phyloP scores from a whole-genome alignment of 495 filamentous ascomycete genomes.

The Hypoxylon trugodes region DNA sequence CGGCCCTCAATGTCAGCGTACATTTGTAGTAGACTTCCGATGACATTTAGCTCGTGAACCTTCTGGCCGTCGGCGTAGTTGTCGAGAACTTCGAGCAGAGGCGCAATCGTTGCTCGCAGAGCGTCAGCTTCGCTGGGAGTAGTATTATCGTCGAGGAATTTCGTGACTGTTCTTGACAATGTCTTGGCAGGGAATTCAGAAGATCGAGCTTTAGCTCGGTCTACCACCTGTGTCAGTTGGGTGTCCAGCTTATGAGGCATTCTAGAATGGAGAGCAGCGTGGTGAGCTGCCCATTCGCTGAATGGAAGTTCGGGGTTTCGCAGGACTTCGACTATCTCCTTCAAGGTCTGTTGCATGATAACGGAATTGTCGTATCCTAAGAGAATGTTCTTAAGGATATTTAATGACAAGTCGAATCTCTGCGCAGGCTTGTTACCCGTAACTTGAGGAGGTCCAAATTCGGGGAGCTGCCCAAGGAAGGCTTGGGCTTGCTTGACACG shows the following conservation, averaged over 20 bases:
- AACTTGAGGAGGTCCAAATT: conserved; percentile 83
- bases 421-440: conserved; percentile 93
- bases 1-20: conserved; percentile 85
- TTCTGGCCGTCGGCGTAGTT: conserved; percentile 90
- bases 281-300: conserved; percentile 94
- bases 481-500: conserved; percentile 96
- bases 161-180: conserved; percentile 79
- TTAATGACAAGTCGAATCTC: conserved; percentile 77
- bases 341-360: conserved; percentile 88
- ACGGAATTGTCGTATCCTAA: conserved; percentile 97
- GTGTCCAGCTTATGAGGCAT: conserved; percentile 94
- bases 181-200: conserved; percentile 93
- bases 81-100: conserved; percentile 81
- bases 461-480: conserved; percentile 92
- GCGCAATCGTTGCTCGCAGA: conserved; percentile 77
- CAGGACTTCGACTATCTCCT: conserved; percentile 89
- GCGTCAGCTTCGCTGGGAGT: conserved; percentile 66
- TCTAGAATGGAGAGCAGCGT: conserved; percentile 91
- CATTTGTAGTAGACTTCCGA: conserved; percentile 76
- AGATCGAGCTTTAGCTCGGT: conserved; percentile 76
- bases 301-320: conserved; percentile 91
- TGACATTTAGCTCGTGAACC: conserved; percentile 85
- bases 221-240: conserved; percentile 81
- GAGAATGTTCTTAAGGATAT: conserved; percentile 87
- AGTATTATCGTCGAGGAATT: conserved; percentile 91